phyloP scores from a whole-genome alignment of 495 filamentous ascomycete species.

The Glonium stellatum region DNA sequence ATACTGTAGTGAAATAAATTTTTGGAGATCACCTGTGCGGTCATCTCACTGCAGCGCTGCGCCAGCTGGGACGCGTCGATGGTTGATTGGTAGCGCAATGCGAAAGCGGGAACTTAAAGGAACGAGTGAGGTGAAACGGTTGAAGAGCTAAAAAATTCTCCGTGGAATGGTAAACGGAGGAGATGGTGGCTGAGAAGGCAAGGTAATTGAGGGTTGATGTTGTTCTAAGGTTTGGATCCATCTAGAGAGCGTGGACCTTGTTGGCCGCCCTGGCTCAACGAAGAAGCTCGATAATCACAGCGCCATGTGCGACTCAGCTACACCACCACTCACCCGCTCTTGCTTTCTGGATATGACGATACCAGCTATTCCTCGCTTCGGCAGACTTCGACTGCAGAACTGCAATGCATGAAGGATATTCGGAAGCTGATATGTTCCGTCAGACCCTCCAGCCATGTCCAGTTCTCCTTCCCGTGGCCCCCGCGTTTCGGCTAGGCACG shows the following conservation, averaged over 20 bases:
- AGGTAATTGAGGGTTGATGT: not conserved
- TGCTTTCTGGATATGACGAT: not conserved
- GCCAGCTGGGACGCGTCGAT: constrained; percentile 2
- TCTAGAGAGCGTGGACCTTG: not conserved
- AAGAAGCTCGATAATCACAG: not conserved
- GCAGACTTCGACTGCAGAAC: too few species aligned
- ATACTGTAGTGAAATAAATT: not conserved
- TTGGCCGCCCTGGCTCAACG: not conserved
- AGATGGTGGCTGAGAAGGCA: not conserved
- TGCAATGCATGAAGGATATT: too few species aligned
- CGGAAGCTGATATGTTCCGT: too few species aligned
- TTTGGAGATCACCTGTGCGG: not conserved
- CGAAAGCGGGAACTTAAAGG: not conserved
- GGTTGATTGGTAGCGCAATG: not conserved
- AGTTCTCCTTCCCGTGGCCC: too few species aligned
- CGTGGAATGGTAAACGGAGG: not conserved
- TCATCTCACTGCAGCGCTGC: not conserved
- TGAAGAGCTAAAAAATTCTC: not conserved
- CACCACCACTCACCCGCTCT: not conserved
- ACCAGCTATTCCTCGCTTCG: too few species aligned
- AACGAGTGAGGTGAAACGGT: not conserved
- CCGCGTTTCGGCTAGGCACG: not conserved
- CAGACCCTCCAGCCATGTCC: too few species aligned
- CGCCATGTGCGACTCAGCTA: not conserved
- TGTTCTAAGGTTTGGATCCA: not conserved